Evolutionary conservation across 768 basidiomycete species (phyloP).

Genomic region (Mrakia gelida): DNA sequence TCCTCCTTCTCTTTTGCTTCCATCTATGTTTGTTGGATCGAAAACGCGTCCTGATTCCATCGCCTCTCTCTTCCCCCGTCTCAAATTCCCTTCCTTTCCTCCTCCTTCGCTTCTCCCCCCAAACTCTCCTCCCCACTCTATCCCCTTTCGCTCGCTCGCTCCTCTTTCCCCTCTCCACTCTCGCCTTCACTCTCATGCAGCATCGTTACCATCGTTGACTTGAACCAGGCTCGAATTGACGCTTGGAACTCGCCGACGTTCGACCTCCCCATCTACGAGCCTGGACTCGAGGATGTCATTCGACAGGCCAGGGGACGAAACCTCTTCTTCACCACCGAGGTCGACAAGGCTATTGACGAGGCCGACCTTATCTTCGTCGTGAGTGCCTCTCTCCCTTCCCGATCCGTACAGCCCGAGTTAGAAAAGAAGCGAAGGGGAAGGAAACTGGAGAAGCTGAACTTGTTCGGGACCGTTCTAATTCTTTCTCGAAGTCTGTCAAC

Average conservation of each 20-base stretch:
- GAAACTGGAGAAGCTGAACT: constrained; percentile 28
- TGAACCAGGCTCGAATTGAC: constrained; percentile 88
- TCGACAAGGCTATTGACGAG: constrained; percentile 85
- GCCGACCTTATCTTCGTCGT: constrained; percentile 56
- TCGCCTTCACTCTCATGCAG: constrained; percentile 50
- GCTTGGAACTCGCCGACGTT: constrained; percentile 88
- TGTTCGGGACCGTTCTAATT: background rate
- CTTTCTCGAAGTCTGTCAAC: constrained; percentile 29
- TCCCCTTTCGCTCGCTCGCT: background rate
- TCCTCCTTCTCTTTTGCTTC: background rate
- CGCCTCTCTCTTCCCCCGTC: background rate
- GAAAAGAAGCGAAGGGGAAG: background rate
- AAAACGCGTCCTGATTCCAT: background rate
- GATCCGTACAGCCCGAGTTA: background rate
- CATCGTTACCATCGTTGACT: constrained; percentile 92
- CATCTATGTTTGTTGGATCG: background rate
- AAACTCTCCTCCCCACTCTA: background rate
- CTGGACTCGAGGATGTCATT: constrained; percentile 88
- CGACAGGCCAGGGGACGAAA: constrained; percentile 83
- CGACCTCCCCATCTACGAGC: constrained; percentile 92
- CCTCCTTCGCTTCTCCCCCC: constrained; percentile 5
- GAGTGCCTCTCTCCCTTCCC: constrained; percentile 31
- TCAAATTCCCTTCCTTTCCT: background rate
- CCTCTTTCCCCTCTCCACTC: background rate
- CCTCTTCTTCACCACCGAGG: constrained; percentile 93